phyloP scores from a whole-genome alignment of 495 filamentous ascomycete species.

The Daldinia decipiens region DNA sequence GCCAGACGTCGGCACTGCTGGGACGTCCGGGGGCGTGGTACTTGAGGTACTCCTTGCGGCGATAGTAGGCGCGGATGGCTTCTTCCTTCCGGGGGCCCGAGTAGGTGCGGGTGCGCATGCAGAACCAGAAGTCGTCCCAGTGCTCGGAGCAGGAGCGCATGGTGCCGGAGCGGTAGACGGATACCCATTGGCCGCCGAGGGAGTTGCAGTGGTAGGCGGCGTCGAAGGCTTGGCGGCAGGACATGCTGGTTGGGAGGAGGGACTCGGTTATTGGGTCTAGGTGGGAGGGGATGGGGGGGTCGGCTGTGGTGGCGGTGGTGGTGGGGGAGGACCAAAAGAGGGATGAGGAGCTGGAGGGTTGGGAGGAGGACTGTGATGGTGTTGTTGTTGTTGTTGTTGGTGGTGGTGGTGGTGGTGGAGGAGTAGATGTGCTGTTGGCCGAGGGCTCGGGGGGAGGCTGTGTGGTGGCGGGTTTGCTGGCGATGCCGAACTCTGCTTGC shows the following conservation, averaged over 20 bases:
- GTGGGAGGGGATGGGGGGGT: slow-evolving; percentile 31
- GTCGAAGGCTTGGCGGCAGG: slow-evolving; percentile 91
- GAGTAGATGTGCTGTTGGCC: slow-evolving; percentile 1
- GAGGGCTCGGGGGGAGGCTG: slow-evolving; percentile 14
- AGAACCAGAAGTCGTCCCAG: slow-evolving; percentile 94
- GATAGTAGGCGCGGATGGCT: slow-evolving; percentile 75
- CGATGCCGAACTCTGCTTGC: slow-evolving; percentile 44
- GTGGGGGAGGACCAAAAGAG: slow-evolving; percentile 26
- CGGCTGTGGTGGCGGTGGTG: not conserved
- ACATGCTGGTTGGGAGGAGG: slow-evolving; percentile 81
- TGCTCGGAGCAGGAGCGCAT: slow-evolving; percentile 78
- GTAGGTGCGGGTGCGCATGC: slow-evolving; percentile 80
- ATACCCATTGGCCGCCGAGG: slow-evolving; percentile 82
- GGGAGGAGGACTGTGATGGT: slow-evolving; percentile 17
- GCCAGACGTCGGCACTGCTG: slow-evolving; percentile 96
- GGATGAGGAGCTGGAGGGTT: slow-evolving; percentile 15
- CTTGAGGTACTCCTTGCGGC: slow-evolving; percentile 72
- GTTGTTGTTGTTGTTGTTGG: not conserved
- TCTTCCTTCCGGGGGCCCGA: slow-evolving; percentile 60
- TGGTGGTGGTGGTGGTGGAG: slow-evolving; percentile 27
- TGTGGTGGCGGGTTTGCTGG: slow-evolving; percentile 20
- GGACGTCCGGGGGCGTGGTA: slow-evolving; percentile 69
- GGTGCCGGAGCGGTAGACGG: slow-evolving; percentile 83
- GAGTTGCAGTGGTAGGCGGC: slow-evolving; percentile 95
- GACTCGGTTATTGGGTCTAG: slow-evolving; percentile 62